Conservation (phyloP, 2,329 filamentous ascomycete genomes). For the Phialocephala sp. region DNA sequence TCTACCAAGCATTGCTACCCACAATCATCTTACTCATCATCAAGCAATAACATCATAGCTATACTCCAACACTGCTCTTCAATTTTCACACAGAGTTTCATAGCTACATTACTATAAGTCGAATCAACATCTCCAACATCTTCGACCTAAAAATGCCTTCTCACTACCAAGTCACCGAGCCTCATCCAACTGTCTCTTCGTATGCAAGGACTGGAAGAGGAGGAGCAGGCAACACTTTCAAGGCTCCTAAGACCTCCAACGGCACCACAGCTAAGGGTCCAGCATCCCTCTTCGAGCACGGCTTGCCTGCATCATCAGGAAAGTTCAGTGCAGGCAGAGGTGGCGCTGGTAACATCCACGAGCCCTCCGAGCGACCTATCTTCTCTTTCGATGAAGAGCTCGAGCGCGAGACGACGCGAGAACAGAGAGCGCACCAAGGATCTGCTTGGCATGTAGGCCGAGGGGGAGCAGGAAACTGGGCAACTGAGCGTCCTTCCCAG, state of each 20-base stretch:
- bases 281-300: conserved; percentile 38
- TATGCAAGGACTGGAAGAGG: conserved; percentile 42
- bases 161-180: conserved; percentile 41
- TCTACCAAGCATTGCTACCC: conserved; percentile 19
- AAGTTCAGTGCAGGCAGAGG: conserved; percentile 41
- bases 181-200: conserved; percentile 39
- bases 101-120: background rate
- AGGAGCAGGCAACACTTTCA: conserved; percentile 43
- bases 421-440: conserved; percentile 36
- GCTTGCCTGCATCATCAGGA: conserved; percentile 35
- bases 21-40: conserved; percentile 18
- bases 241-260: conserved; percentile 38
- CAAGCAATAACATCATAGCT: conserved; percentile 29
- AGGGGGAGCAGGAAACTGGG: conserved; percentile 41
- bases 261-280: conserved; percentile 37
- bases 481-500: conserved; percentile 20
- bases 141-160: conserved; percentile 23
- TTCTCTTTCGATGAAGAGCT: conserved; percentile 45
- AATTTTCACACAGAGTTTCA: background rate
- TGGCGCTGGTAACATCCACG: conserved; percentile 43
- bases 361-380: conserved; percentile 35
- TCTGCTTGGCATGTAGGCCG: conserved; percentile 40
- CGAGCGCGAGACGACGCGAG: conserved; percentile 38
- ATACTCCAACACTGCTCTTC: background rate
- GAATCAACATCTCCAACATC: conserved; percentile 2